Evolutionary conservation across 495 filamentous ascomycete species (phyloP).

Genomic region (Neurospora sp.): DNA sequence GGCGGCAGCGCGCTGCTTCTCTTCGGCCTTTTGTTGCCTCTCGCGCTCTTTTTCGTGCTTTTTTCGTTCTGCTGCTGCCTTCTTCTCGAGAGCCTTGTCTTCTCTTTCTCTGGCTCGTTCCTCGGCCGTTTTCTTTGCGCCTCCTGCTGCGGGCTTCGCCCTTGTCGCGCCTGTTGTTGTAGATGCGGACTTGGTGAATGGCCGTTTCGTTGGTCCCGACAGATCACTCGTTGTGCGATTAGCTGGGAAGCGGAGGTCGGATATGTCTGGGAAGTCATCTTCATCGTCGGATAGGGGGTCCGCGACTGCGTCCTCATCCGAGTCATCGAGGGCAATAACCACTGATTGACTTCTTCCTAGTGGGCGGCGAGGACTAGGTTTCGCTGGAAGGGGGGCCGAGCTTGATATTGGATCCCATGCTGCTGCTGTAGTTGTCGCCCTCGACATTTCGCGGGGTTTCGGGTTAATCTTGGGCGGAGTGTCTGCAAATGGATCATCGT

Average conservation of each 20-base stretch:
- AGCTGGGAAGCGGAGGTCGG: conserved; percentile 15
- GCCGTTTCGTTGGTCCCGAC: not conserved
- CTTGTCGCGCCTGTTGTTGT: conserved; percentile 6
- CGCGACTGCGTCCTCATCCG: conserved; percentile 12
- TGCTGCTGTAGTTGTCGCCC: conserved; percentile 5
- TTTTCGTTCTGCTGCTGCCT: conserved; percentile 29
- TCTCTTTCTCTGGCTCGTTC: conserved; percentile 27
- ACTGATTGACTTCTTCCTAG: conserved; percentile 11
- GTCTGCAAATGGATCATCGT: conserved; percentile 9
- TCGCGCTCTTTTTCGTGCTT: conserved; percentile 40
- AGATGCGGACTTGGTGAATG: not conserved
- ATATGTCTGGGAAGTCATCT: conserved; percentile 32
- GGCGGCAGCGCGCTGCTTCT: conserved; percentile 59
- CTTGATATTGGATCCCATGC: conserved; percentile 41
- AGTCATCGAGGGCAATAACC: conserved; percentile 20
- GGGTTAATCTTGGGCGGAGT: conserved; percentile 5
- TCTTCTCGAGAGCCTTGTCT: conserved; percentile 26
- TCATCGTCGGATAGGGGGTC: conserved; percentile 9
- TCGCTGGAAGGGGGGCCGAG: conserved; percentile 27
- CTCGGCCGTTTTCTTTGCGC: conserved; percentile 20
- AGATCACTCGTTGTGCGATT: not conserved
- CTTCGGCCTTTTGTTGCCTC: conserved; percentile 49
- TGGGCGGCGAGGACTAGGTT: conserved; percentile 1
- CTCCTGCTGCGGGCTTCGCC: conserved; percentile 1
- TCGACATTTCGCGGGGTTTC: not conserved